phyloP scores from a whole-genome alignment of 345 rosid genomes.

The Pelargonium nanum region DNA sequence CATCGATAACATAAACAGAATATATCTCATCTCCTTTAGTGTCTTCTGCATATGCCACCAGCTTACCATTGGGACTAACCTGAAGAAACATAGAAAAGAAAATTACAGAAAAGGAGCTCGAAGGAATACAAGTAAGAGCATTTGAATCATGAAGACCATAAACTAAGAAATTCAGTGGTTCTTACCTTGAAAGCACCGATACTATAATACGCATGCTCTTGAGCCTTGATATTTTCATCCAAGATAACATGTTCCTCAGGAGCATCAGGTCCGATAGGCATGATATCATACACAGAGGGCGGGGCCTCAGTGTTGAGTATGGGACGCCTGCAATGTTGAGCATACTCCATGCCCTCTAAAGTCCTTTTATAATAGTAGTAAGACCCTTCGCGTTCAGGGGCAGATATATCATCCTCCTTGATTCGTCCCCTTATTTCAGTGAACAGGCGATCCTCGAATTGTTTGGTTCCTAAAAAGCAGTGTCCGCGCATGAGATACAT shows the following conservation, averaged over 20 bases:
- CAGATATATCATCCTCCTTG: slow-evolving; percentile 80
- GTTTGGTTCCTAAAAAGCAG: slow-evolving; percentile 46
- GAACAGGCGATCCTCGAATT: slow-evolving; percentile 52
- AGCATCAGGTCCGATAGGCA: slow-evolving; percentile 63
- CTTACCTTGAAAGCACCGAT: slow-evolving; percentile 57
- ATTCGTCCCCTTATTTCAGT: slow-evolving; percentile 66
- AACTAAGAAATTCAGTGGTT: not conserved
- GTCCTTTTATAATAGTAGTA: slow-evolving; percentile 63
- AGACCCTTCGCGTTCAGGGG: slow-evolving; percentile 56
- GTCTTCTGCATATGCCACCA: slow-evolving; percentile 86
- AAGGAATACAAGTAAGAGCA: not conserved
- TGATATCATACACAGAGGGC: slow-evolving; percentile 56
- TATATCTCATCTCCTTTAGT: slow-evolving; percentile 76
- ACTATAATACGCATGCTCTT: slow-evolving; percentile 40
- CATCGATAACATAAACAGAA: slow-evolving; percentile 53
- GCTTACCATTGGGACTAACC: slow-evolving; percentile 66
- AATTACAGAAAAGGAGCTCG: not conserved
- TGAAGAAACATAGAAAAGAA: slow-evolving; percentile 15
- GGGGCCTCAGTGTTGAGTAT: slow-evolving; percentile 29
- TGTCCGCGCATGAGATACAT: not conserved
- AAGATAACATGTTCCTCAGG: slow-evolving; percentile 71
- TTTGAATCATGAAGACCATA: not conserved
- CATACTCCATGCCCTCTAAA: slow-evolving; percentile 84
- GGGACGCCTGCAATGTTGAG: slow-evolving; percentile 54
- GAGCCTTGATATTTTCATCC: slow-evolving; percentile 80